Evolutionary conservation across 768 basidiomycete genomes (phyloP).

Genomic region (Mrakia gelida): DNA sequence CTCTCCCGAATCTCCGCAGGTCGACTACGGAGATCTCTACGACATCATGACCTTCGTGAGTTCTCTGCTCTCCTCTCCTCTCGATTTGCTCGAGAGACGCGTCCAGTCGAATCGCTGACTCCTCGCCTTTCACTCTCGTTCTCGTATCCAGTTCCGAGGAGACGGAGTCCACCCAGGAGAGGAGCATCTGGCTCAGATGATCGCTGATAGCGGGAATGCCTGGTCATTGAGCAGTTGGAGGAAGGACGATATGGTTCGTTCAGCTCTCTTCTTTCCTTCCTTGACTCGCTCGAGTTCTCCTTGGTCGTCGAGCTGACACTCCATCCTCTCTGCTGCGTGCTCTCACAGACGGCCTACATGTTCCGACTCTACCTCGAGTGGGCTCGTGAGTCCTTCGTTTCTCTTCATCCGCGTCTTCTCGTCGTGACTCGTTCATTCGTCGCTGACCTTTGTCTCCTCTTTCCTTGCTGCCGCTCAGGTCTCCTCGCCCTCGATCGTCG

Average conservation of each 20-base stretch:
- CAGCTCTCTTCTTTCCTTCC: not conserved
- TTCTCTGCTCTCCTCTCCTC: not conserved
- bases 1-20: not conserved
- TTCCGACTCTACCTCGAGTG: slow-evolving; percentile 27
- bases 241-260: slow-evolving; percentile 30
- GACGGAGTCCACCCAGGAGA: slow-evolving; percentile 19
- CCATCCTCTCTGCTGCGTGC: not conserved
- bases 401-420: not conserved
- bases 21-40: slow-evolving; percentile 18
- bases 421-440: no score
- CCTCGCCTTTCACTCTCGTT: not conserved
- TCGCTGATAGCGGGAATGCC: slow-evolving; percentile 22
- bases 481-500: slow-evolving; percentile 24
- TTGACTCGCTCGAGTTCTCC: not conserved
- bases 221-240: slow-evolving; percentile 28
- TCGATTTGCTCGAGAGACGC: not conserved
- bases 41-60: slow-evolving; percentile 33
- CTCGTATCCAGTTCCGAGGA: slow-evolving; percentile 22
- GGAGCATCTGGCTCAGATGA: slow-evolving; percentile 24
- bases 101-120: not conserved
- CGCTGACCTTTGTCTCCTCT: not conserved
- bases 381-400: not conserved
- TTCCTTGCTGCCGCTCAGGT: not conserved
- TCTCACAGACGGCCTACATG: slow-evolving; percentile 23
- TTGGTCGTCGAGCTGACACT: not conserved